Evolutionary conservation across 2,329 filamentous ascomycete species (phyloP).

Genomic region (Colletotrichum shisoi): DNA sequence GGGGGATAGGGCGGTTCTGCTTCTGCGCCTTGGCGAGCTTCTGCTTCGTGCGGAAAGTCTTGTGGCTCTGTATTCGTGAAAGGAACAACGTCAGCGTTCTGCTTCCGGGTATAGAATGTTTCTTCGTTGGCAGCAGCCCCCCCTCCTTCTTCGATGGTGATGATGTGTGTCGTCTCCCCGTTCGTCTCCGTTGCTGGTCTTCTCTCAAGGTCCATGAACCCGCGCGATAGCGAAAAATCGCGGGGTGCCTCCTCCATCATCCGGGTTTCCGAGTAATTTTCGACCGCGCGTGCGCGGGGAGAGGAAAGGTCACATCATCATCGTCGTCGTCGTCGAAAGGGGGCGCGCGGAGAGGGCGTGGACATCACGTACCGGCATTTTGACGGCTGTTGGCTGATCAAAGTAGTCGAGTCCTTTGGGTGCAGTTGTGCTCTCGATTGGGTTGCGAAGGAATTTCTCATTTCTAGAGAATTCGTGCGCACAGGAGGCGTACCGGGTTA

Average conservation of each 20-base stretch:
- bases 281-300: neutral
- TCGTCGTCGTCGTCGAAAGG: constrained; percentile 25
- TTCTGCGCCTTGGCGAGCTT: constrained; percentile 99
- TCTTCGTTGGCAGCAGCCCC: neutral
- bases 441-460: constrained; percentile 14
- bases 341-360: constrained; percentile 8
- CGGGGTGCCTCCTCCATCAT: neutral
- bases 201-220: neutral
- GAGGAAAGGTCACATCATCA: constrained; percentile 12
- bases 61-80: constrained; percentile 78
- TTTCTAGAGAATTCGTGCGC: constrained; percentile 36
- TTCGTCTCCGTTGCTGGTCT: neutral
- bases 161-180: constrained; percentile 35
- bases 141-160: constrained; percentile 8
- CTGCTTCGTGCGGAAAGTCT: constrained; percentile 99
- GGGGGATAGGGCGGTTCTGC: constrained; percentile 99
- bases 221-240: constrained; percentile 4
- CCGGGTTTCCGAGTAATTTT: constrained; percentile 7
- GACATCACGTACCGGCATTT: constrained; percentile 52
- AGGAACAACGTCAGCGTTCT: constrained; percentile 27
- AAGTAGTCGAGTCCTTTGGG: constrained; percentile 48
- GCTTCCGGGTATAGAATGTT: constrained; percentile 2
- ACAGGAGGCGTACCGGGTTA: constrained; percentile 31
- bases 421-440: constrained; percentile 37
- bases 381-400: constrained; percentile 50